phyloP scores from a whole-genome alignment of 176 grass and related monocot genomes.

The Phoenix dactylifera region DNA sequence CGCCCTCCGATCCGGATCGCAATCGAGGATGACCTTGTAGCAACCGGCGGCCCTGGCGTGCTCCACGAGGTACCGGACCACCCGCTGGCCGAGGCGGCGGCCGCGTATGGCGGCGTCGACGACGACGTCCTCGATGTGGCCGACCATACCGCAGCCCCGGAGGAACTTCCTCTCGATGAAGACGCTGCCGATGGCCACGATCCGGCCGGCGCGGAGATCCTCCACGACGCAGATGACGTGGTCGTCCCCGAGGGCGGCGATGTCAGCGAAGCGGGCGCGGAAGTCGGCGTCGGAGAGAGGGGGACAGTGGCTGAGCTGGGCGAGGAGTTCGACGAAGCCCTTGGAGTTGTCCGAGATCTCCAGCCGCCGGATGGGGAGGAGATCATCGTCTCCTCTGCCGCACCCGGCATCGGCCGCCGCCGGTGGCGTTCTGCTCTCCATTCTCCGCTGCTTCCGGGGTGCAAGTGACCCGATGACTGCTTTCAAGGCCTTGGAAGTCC shows the following conservation, averaged over 20 bases:
- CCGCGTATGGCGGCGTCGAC: constrained; percentile 48
- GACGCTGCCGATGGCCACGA: constrained; percentile 64
- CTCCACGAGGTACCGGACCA: constrained; percentile 59
- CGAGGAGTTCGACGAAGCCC: constrained; percentile 7
- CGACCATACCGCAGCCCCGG: constrained; percentile 52
- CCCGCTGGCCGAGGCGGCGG: constrained; percentile 36
- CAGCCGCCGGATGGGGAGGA: neutral
- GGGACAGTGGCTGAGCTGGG: constrained; percentile 16
- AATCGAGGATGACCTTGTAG: constrained; percentile 96
- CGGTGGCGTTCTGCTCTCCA: too few relatives aligned
- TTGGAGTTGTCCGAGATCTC: neutral
- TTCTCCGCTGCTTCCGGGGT: too few relatives aligned
- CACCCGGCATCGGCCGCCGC: neutral
- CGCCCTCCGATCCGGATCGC: constrained; percentile 48
- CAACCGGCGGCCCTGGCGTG: constrained; percentile 50
- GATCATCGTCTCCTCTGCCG: neutral
- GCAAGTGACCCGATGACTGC: too few relatives aligned
- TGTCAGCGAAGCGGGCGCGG: constrained; percentile 4
- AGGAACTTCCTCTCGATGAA: constrained; percentile 94
- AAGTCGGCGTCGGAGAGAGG: constrained; percentile 4
- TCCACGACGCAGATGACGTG: constrained; percentile 73
- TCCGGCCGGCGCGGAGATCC: constrained; percentile 27
- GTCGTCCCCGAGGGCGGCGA: constrained; percentile 1
- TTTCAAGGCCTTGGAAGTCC: too few relatives aligned
- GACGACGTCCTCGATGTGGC: constrained; percentile 85